Evolutionary conservation across 2,329 filamentous ascomycete species (phyloP).

Genomic region (Pestalotiopsis fici): DNA sequence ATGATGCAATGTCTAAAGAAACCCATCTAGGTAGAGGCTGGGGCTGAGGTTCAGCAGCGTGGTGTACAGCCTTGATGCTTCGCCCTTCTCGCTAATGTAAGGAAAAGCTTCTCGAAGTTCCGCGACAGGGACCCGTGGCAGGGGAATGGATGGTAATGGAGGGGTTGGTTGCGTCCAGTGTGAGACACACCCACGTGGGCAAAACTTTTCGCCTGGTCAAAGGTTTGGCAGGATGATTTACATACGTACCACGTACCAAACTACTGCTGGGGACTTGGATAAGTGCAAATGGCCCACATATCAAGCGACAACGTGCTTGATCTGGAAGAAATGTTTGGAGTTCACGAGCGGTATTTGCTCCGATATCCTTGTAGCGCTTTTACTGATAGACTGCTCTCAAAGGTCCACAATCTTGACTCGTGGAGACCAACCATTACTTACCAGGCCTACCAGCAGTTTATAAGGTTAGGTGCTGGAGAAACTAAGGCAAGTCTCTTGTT

Average conservation of each 20-base stretch:
- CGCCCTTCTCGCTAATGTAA: background rate
- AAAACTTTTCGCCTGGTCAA: background rate
- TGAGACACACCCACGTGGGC: constrained; percentile 1
- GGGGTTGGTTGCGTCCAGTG: background rate
- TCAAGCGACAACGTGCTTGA: background rate
- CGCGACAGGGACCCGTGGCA: background rate
- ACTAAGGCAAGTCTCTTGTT: background rate
- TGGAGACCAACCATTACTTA: background rate
- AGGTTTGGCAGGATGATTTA: background rate
- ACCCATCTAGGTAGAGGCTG: too few relatives aligned
- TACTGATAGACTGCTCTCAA: background rate
- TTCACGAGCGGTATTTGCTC: background rate
- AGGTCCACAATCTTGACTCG: background rate
- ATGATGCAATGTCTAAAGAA: background rate
- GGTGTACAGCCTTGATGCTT: background rate
- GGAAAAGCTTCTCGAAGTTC: constrained; percentile 6
- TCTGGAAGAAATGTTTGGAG: background rate
- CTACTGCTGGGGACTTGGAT: too few relatives aligned
- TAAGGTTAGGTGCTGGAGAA: background rate
- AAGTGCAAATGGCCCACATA: background rate
- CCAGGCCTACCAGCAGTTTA: background rate
- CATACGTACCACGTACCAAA: too few relatives aligned
- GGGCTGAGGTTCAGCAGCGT: background rate
- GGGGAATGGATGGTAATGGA: background rate
- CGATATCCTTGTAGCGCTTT: background rate